These are phyloP conservation scores for Pyrrhoderma lamaoense DNA, from an alignment of 1,284 basidiomycete genomes.

Conservation along the genomic window DNA sequence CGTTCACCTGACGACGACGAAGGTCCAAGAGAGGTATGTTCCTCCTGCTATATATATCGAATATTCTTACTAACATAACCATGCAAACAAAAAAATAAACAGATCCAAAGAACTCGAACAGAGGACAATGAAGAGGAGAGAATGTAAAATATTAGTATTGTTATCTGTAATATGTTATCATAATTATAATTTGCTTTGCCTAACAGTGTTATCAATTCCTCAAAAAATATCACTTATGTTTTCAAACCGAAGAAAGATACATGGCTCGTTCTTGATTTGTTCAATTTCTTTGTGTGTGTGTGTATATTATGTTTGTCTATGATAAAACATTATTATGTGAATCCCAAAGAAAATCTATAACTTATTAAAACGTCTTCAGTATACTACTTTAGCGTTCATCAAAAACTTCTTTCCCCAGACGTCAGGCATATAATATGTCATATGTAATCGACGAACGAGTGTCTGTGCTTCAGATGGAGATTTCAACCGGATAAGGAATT, in stretches of 20 bases:
- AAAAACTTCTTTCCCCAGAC: conserved; percentile 35
- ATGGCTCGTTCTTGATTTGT: too few relatives aligned
- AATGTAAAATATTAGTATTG: conserved; percentile 38
- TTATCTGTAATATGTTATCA: background rate
- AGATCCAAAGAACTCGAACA: conserved; percentile 48
- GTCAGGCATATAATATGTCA: conserved; percentile 40
- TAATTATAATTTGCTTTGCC: conserved; percentile 3
- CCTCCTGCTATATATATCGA: too few relatives aligned
- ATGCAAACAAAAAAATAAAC: too few relatives aligned
- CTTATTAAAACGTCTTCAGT: conserved; percentile 30
- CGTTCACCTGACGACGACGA: conserved; percentile 70
- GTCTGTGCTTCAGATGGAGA: conserved; percentile 60
- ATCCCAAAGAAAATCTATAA: background rate
- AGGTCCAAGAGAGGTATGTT: conserved; percentile 44
- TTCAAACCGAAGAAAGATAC: too few relatives aligned
- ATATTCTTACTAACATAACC: too few relatives aligned
- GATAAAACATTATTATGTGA: background rate
- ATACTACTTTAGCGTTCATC: conserved; percentile 52
- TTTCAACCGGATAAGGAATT: conserved; percentile 45
- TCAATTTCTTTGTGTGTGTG: too few relatives aligned
- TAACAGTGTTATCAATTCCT: conserved; percentile 5
- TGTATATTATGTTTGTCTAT: conserved; percentile 1
- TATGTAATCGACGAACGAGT: conserved; percentile 55
- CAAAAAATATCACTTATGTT: too few relatives aligned
- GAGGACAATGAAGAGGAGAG: conserved; percentile 57